Evolutionary conservation across 371 early-diverging fungal species (phyloP).

Genomic region (Apophysomyces trapeziformis): DNA sequence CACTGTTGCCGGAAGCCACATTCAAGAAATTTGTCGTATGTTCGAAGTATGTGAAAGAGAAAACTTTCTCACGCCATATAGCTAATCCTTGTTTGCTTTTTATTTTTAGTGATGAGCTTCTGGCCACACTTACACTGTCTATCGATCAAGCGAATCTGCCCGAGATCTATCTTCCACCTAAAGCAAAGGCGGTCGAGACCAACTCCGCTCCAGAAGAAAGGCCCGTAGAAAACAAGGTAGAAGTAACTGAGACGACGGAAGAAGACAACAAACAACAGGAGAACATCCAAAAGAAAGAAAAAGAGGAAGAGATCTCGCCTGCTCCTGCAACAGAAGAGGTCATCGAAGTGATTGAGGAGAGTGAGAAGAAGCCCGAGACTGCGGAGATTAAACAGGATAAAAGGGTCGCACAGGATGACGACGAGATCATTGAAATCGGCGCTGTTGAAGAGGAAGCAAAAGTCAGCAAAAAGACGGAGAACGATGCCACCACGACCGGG

Average conservation of each 20-base stretch:
- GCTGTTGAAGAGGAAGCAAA: background rate
- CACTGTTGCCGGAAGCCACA: slow-evolving; percentile 62
- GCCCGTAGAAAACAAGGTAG: background rate
- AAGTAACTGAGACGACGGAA: background rate
- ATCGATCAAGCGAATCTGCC: slow-evolving; percentile 22
- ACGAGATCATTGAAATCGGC: slow-evolving; percentile 5
- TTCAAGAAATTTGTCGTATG: slow-evolving; percentile 63
- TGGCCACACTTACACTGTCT: slow-evolving; percentile 19
- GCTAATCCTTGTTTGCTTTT: background rate
- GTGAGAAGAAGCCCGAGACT: background rate
- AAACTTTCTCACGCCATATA: background rate
- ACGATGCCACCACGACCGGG: slow-evolving; percentile 2
- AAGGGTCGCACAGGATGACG: background rate
- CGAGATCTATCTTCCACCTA: slow-evolving; percentile 14
- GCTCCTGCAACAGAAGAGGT: background rate
- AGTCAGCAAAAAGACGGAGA: slow-evolving; percentile 15
- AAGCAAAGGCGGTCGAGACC: slow-evolving; percentile 11
- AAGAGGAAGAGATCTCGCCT: slow-evolving; percentile 2
- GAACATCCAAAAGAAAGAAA: slow-evolving; percentile 5
- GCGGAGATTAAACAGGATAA: background rate
- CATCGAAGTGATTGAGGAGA: background rate
- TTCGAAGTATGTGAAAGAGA: slow-evolving; percentile 33
- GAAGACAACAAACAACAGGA: background rate
- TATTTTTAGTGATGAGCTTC: slow-evolving; percentile 21
- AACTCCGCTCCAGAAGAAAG: background rate